Percentiles rank a stretch among this genome's conserved stretches.
These are phyloP conservation scores for Globisporangium sylvaticum DNA, from an alignment of 352 stramenopile genomes.

Conservation along the genomic window DNA sequence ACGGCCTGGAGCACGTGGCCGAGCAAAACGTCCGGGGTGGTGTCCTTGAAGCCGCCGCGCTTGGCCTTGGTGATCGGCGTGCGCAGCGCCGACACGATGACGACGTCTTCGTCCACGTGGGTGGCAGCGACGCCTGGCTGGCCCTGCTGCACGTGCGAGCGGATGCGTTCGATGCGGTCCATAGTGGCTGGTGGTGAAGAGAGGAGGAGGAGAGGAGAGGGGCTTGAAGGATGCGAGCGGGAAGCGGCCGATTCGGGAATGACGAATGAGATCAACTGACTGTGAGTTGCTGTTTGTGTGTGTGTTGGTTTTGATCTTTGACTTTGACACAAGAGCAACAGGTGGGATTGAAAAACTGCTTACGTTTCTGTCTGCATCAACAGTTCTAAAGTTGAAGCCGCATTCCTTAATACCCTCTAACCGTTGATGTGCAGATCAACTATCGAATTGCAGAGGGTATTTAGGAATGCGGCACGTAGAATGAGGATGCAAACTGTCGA, in stretches of 20 bases:
- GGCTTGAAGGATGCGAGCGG: background rate
- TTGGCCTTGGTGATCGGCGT: constrained; percentile 87
- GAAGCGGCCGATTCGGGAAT: constrained; percentile 7
- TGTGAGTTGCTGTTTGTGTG: background rate
- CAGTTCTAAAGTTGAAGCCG: background rate
- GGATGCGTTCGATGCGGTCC: constrained; percentile 75
- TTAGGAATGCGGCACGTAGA: background rate
- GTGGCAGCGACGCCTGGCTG: constrained; percentile 14
- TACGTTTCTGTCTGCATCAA: constrained; percentile 2
- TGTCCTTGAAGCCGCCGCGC: constrained; percentile 90
- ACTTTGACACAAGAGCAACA: no score
- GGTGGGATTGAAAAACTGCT: background rate
- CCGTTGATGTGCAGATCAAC: background rate
- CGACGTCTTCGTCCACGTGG: constrained; percentile 65
- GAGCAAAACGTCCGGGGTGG: constrained; percentile 88
- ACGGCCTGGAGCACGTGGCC: constrained; percentile 80
- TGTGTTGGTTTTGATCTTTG: no score
- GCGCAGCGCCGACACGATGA: constrained; percentile 80
- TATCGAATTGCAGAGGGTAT: background rate
- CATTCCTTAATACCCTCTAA: no score
- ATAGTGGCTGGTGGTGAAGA: constrained; percentile 23
- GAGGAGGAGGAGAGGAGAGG: background rate
- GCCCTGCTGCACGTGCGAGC: constrained; percentile 50
- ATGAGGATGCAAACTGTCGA: background rate
- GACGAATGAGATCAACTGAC: background rate